Percentiles rank a stretch among this genome's conserved stretches.
Conservation (phyloP, 495 filamentous ascomycete species). For the Apodospora peruviana region DNA sequence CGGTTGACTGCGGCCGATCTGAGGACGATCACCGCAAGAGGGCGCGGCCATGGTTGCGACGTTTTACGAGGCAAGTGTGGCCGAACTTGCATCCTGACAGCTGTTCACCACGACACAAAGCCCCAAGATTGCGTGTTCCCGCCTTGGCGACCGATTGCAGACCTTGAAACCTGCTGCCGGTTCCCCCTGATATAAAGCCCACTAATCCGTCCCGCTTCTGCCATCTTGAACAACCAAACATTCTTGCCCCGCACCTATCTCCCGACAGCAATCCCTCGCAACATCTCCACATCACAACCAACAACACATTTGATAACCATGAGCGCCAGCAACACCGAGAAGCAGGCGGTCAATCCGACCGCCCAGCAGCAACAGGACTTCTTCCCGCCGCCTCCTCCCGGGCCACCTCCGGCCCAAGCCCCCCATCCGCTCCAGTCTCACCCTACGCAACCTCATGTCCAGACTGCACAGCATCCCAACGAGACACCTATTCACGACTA, state of each 20-base stretch:
- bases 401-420: slow-evolving; percentile 18
- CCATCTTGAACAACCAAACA: neutral
- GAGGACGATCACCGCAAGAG: neutral
- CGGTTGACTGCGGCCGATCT: neutral
- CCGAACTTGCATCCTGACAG: neutral
- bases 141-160: neutral
- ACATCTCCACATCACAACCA: no score
- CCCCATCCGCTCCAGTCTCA: slow-evolving; percentile 1
- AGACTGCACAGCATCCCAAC: slow-evolving; percentile 16
- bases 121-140: neutral
- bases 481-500: slow-evolving; percentile 25
- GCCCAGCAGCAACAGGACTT: slow-evolving; percentile 10
- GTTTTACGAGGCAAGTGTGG: neutral
- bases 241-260: neutral
- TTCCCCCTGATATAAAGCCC: neutral
- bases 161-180: neutral
- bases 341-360: slow-evolving; percentile 7
- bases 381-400: slow-evolving; percentile 19
- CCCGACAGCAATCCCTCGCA: neutral
- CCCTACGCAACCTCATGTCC: neutral
- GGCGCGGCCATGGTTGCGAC: neutral
- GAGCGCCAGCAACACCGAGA: slow-evolving; percentile 12
- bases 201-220: neutral
- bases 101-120: neutral
- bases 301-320: slow-evolving; percentile 11